Percentiles rank a stretch among this genome's conserved stretches.
These are phyloP conservation scores for Rhododendron williamsianum DNA, from an alignment of 148 eudicot species.

Conservation along the genomic window DNA sequence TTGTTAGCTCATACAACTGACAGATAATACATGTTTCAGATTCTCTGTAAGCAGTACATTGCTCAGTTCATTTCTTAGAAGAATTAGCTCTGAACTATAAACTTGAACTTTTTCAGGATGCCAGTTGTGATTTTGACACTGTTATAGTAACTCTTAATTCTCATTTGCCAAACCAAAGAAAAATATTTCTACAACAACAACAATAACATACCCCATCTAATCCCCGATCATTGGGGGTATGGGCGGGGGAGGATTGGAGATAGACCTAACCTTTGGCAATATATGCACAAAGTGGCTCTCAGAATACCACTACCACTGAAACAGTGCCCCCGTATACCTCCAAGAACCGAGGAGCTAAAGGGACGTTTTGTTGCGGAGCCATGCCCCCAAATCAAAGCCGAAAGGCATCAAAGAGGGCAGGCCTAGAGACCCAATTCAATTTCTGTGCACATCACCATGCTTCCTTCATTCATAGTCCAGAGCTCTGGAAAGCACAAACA, in stretches of 20 bases:
- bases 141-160: neutral
- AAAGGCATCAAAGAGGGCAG: neutral
- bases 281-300: too few relatives aligned
- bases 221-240: too few relatives aligned
- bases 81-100: neutral
- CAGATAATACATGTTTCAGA: neutral
- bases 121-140: neutral
- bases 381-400: neutral
- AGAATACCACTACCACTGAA: too few relatives aligned
- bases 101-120: neutral
- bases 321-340: too few relatives aligned
- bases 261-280: too few relatives aligned
- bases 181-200: too few relatives aligned
- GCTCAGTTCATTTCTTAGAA: neutral
- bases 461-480: neutral
- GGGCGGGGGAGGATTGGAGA: too few relatives aligned
- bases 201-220: too few relatives aligned
- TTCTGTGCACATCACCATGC: neutral
- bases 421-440: neutral
- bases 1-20: neutral
- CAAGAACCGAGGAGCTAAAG: neutral
- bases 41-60: neutral
- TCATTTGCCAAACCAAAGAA: neutral
- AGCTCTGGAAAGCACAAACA: neutral
- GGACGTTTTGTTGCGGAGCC: neutral